Base-by-base conservation (phyloP, 2,329 filamentous ascomycete genomes). In the Talaromyces sp. region DNA sequence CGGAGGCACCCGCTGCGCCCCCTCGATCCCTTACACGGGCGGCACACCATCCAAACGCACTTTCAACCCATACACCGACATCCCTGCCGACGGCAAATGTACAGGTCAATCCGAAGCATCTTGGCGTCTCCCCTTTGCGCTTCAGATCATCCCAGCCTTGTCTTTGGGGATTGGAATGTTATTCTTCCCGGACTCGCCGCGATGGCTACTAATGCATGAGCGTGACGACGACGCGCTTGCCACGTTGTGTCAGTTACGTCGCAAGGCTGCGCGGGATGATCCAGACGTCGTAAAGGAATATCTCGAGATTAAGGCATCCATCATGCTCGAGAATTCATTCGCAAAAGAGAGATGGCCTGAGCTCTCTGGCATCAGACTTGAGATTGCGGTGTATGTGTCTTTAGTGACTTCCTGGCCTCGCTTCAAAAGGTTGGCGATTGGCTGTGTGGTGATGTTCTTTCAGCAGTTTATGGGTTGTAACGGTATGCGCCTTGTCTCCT, bases 111-210 rank as follows among this genome's bases (percentile, higher is more conserved):
- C 78, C 13, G 79, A 83, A 66, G 80, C 78, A 67, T 76, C 81
- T 0, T 84, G 80, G 79, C 73, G 81, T 58, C 70, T 84, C 0
- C 82, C 82, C 0, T 78, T 84, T 61, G 71, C 80, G 2, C 68
- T 84, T 5, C 82, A 84, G 63, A 78, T 84, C 16, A 64, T 75
- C 10, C 78, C 78, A 0, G 78, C 78, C 1, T 56, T 79, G 0
- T 68, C 75, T 16, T 68, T 81, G 1, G 75, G 78, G 3, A 65
- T 76, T 2, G 78, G 78, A 9, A 79, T 81, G 69, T 35, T 77
- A 5, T 84, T 85, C 71, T 79, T 86, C 66, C 85, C 85, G 0
- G 85, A 82, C 63, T 85, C 84, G 0, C 85, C 85, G 0, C 79
- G 85, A 27, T 87, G 84, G 79, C 76, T 87, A 1, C 76, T 80